These are phyloP conservation scores for Pestalotiopsis sp. DNA, from an alignment of 2,329 filamentous ascomycete species.

Conservation along the genomic window DNA sequence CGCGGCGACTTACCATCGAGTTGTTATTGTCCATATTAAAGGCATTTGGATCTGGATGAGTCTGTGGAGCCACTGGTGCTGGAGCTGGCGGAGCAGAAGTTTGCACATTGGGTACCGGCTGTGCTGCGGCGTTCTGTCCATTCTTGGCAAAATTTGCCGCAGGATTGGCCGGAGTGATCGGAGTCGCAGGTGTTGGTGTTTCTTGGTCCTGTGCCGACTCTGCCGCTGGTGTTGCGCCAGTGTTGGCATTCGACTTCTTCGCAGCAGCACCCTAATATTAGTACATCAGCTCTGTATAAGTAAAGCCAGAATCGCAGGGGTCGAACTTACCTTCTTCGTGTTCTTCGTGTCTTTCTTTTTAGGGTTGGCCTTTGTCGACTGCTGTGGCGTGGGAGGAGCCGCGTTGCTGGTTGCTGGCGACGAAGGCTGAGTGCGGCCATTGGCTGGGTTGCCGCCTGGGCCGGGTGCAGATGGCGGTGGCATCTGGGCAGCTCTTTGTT, in stretches of 20 bases:
- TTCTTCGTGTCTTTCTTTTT: constrained; percentile 76
- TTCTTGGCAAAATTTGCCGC: constrained; percentile 50
- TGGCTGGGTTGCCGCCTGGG: constrained; percentile 39
- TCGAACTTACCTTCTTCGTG: constrained; percentile 66
- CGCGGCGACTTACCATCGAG: constrained; percentile 42
- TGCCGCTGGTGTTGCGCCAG: constrained; percentile 58
- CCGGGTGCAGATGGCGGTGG: constrained; percentile 65
- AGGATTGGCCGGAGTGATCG: constrained; percentile 61
- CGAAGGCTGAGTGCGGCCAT: constrained; percentile 57
- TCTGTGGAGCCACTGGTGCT: constrained; percentile 44
- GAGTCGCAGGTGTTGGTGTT: constrained; percentile 62
- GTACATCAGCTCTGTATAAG: constrained; percentile 26
- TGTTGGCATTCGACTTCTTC: constrained; percentile 64
- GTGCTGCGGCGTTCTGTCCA: constrained; percentile 42
- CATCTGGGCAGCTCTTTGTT: constrained; percentile 63
- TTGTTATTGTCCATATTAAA: constrained; percentile 46
- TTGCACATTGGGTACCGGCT: constrained; percentile 43
- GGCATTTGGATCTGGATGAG: constrained; percentile 47
- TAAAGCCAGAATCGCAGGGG: not conserved
- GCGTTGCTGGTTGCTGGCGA: constrained; percentile 65
- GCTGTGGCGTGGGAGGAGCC: constrained; percentile 76
- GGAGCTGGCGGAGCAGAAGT: constrained; percentile 43
- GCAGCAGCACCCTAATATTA: constrained; percentile 50
- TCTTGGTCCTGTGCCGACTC: constrained; percentile 60
- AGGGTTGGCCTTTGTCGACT: constrained; percentile 70